Conservation (phyloP, 495 filamentous ascomycete genomes). For the Daldinia grandis region DNA sequence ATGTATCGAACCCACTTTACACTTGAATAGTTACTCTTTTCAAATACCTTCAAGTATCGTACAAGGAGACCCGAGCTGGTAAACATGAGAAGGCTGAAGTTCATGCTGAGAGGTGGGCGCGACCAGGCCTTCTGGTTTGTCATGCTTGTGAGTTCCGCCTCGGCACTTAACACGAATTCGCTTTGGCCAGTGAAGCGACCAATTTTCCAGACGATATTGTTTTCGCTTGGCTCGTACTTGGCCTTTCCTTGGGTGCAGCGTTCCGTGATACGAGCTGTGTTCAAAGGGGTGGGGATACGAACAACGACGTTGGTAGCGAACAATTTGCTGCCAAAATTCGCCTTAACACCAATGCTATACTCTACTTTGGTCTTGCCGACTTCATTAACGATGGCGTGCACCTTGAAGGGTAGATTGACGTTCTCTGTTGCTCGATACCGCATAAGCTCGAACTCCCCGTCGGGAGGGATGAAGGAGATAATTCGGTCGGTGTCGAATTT, state of each 20-base stretch:
- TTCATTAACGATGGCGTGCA: conserved; percentile 98
- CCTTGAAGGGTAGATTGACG: conserved; percentile 98
- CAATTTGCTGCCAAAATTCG: conserved; percentile 94
- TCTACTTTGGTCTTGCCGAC: conserved; percentile 97
- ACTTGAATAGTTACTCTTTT: conserved; percentile 98
- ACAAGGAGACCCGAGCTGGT: conserved; percentile 92
- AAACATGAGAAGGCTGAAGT: conserved; percentile 96
- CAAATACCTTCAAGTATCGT: conserved; percentile 97
- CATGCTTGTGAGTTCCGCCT: conserved; percentile 93
- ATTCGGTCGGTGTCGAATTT: conserved; percentile 98
- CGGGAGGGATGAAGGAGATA: conserved; percentile 96
- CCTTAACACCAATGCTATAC: conserved; percentile 96
- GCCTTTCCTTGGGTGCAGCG: conserved; percentile 94
- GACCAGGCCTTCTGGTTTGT: conserved; percentile 99
- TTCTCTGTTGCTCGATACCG: conserved; percentile 99
- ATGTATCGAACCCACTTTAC: conserved; percentile 99
- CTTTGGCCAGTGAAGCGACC: conserved; percentile 93
- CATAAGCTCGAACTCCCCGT: conserved; percentile 99
- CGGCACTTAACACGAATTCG: conserved; percentile 93
- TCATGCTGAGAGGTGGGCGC: conserved; percentile 88
- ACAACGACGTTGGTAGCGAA: conserved; percentile 99
- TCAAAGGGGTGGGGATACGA: conserved; percentile 93
- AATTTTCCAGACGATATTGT: conserved; percentile 99
- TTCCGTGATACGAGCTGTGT: conserved; percentile 94
- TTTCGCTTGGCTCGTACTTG: conserved; percentile 97